A percentile compares a stretch with the other conserved stretches of the same genome.
Conservation (phyloP, 345 rosid species). For the Passiflora organensis region DNA sequence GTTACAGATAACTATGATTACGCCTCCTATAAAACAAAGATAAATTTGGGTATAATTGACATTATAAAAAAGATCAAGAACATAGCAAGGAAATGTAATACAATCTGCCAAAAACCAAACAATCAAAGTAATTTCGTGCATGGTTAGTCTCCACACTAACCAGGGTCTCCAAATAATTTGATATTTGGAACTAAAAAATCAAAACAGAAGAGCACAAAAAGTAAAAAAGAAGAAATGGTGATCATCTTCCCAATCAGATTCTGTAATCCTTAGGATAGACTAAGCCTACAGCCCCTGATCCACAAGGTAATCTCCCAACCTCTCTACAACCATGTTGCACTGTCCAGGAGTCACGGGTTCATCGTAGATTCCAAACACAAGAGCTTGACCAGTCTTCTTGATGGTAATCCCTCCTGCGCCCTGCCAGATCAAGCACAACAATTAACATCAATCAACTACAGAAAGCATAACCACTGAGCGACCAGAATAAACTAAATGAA, state of each 20-base stretch:
- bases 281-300: constrained; percentile 61
- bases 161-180: constrained; percentile 14
- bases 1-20: too few relatives aligned
- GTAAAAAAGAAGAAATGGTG: background rate
- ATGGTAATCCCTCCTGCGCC: constrained; percentile 70
- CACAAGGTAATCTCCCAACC: constrained; percentile 79
- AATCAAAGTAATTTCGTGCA: constrained; percentile 23
- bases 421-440: background rate
- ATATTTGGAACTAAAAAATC: constrained; percentile 20
- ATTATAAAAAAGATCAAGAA: too few relatives aligned
- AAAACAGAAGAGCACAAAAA: constrained; percentile 1
- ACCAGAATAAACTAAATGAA: too few relatives aligned
- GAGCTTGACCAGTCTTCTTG: constrained; percentile 76
- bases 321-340: constrained; percentile 87
- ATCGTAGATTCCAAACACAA: constrained; percentile 63
- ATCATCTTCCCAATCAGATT: constrained; percentile 7
- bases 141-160: constrained; percentile 27
- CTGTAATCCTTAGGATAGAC: background rate
- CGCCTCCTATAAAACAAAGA: too few relatives aligned
- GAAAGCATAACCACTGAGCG: too few relatives aligned
- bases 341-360: constrained; percentile 84
- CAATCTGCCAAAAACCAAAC: too few relatives aligned
- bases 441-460: too few relatives aligned
- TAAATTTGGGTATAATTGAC: too few relatives aligned
- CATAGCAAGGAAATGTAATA: background rate